Conservation (phyloP, 495 filamentous ascomycete species). For the Penicillium herquei region DNA sequence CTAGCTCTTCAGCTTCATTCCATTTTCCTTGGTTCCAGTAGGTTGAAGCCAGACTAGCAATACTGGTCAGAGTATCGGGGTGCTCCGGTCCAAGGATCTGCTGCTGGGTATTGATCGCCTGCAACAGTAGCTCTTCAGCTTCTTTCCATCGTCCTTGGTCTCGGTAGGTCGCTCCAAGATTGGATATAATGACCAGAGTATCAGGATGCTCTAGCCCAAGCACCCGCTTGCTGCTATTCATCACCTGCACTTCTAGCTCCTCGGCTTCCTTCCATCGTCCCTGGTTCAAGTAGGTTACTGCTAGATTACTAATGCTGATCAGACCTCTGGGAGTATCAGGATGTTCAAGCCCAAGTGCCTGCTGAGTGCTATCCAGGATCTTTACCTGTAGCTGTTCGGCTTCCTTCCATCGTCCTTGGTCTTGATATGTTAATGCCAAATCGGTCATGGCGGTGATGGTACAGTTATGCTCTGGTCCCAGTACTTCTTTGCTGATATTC, state of each 20-base stretch:
- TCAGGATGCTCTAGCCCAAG: background rate
- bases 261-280: background rate
- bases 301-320: background rate
- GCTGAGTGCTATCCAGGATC: background rate
- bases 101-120: background rate
- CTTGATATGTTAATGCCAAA: no score
- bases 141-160: background rate
- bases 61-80: background rate
- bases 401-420: background rate
- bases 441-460: background rate
- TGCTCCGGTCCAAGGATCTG: background rate
- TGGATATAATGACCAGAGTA: background rate
- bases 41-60: background rate
- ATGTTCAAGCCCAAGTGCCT: background rate
- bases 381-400: background rate
- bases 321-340: background rate
- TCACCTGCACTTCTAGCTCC: background rate
- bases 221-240: background rate
- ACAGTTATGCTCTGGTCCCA: background rate
- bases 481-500: background rate
- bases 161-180: background rate
- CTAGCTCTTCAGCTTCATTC: background rate
- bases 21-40: background rate
- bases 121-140: background rate
- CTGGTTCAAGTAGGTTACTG: background rate